Conservation (phyloP, 2,329 filamentous ascomycete genomes). For the Byssothecium circinans region DNA sequence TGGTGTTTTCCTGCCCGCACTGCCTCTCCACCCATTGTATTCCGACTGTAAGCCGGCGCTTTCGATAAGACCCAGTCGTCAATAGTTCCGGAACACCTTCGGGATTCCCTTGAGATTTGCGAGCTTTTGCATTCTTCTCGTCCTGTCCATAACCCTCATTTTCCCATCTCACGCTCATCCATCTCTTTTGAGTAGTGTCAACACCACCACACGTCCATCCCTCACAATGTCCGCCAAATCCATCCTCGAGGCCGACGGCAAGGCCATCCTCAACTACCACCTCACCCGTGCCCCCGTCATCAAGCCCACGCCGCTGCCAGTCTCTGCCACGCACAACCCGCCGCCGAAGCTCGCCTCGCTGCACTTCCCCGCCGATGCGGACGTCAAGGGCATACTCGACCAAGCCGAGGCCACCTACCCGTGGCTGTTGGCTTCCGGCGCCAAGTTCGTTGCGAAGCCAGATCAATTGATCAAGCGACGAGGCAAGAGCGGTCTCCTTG, state of each 20-base stretch:
- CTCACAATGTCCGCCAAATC: slow-evolving; percentile 88
- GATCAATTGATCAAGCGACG: slow-evolving; percentile 99
- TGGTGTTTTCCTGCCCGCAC: slow-evolving; percentile 21
- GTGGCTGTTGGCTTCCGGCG: slow-evolving; percentile 80
- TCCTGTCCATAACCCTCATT: slow-evolving; percentile 1
- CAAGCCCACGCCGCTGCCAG: slow-evolving; percentile 92
- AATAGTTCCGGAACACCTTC: slow-evolving; percentile 18
- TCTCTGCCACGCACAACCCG: slow-evolving; percentile 84
- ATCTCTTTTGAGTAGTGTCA: slow-evolving; percentile 20
- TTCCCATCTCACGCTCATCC: slow-evolving; percentile 1
- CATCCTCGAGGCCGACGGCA: slow-evolving; percentile 98
- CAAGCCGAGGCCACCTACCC: slow-evolving; percentile 96
- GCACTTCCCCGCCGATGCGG: slow-evolving; percentile 86
- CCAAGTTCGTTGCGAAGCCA: slow-evolving; percentile 98
- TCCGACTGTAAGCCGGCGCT: slow-evolving; percentile 24
- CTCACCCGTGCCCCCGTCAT: slow-evolving; percentile 96
- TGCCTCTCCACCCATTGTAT: slow-evolving; percentile 14
- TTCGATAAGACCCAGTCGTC: slow-evolving; percentile 18
- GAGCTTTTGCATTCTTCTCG: slow-evolving; percentile 4
- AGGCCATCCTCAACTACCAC: slow-evolving; percentile 99
- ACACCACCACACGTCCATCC: slow-evolving; percentile 23
- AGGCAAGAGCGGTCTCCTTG: slow-evolving; percentile 96
- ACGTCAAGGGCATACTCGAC: slow-evolving; percentile 81
- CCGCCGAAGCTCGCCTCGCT: slow-evolving; percentile 88
- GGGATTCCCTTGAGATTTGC: slow-evolving; percentile 17